Base-by-base conservation (phyloP, 1,139 yeast genomes). In the Yamadazyma pseudoaaseri region DNA sequence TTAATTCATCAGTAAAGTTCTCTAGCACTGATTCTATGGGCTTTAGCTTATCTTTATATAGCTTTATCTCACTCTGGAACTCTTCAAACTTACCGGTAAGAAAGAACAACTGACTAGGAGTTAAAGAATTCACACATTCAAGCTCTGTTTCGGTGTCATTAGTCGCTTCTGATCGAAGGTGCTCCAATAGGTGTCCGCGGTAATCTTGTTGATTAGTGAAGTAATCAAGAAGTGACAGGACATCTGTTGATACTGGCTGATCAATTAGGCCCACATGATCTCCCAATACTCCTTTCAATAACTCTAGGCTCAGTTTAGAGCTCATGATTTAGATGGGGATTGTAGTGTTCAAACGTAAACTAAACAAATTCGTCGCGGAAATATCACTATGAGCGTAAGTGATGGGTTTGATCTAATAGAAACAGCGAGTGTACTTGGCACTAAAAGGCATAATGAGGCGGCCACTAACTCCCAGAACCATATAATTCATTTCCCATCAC, bases 1-100 rank as follows among this genome's bases (percentile, higher is more conserved):
- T 64, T 42, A 89, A 62, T 41, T 81, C 81, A 4, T 53, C 42
- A 45, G 81, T 79, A 56, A 86, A 85, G 18, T 65, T 60, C 10
- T 54, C 48, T 29, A 81, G 58, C 14, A 75, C 69, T n/a, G 38
- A 30, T 31, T 60, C 63, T 17, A 70, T 56, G 2, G 74, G 73
- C 14, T 41, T 44, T 16, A 70, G 43, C 28, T 56, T 65, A 6
- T 57, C 49, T 34, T 70, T 59, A 26, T 76, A 68, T 7, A 51
- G 47, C 16, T 52, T 51, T n/a, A 79, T 56, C 4, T 63, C 55
- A 5, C 47, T 41, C 36, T 65, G 64, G 39, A 70, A 63, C 6
- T 51, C 47, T 18, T 59, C 50, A 37, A 68, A 67, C 26, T 35
- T 49, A 44, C 32, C 35, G 3, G 34, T 25, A 4, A 45, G 25